These are phyloP conservation scores for Warburgia ugandensis DNA, from an alignment of 164 flowering plant genomes.

Conservation along the genomic window DNA sequence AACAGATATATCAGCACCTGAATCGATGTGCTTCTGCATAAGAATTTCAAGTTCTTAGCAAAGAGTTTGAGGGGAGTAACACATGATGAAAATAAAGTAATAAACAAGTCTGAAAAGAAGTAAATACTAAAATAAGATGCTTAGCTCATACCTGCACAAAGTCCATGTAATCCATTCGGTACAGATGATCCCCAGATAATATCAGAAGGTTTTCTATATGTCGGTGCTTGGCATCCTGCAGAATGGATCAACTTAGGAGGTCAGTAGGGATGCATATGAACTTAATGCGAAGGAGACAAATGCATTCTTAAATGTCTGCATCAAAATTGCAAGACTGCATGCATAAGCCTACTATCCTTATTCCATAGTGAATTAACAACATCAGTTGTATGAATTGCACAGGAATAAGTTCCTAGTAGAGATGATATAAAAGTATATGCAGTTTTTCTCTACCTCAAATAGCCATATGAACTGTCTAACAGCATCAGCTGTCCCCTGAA, in stretches of 20 bases:
- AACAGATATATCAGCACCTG: slow-evolving; percentile 85
- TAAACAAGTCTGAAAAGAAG: no score
- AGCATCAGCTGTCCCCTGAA: slow-evolving; percentile 18
- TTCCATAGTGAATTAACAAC: no score
- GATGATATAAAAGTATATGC: no score
- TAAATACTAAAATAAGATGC: background rate
- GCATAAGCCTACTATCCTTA: no score
- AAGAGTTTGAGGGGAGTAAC: background rate
- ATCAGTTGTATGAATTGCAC: no score
- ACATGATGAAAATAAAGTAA: background rate
- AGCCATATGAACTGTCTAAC: slow-evolving; percentile 11
- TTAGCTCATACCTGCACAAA: slow-evolving; percentile 59
- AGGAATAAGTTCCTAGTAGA: no score
- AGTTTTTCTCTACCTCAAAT: slow-evolving; percentile 9
- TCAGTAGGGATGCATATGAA: no score
- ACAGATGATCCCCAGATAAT: slow-evolving; percentile 91
- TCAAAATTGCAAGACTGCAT: no score
- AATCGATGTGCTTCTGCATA: slow-evolving; percentile 82
- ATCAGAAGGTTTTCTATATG: slow-evolving; percentile 70
- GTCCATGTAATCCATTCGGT: slow-evolving; percentile 88
- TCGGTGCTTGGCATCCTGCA: slow-evolving; percentile 74
- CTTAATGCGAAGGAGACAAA: no score
- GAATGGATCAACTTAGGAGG: no score
- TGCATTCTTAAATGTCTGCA: no score
- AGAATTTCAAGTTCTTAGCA: slow-evolving; percentile 6